Evolutionary conservation across 805 yeast species (phyloP).

Genomic region (Sporopachydermia lactativora): DNA sequence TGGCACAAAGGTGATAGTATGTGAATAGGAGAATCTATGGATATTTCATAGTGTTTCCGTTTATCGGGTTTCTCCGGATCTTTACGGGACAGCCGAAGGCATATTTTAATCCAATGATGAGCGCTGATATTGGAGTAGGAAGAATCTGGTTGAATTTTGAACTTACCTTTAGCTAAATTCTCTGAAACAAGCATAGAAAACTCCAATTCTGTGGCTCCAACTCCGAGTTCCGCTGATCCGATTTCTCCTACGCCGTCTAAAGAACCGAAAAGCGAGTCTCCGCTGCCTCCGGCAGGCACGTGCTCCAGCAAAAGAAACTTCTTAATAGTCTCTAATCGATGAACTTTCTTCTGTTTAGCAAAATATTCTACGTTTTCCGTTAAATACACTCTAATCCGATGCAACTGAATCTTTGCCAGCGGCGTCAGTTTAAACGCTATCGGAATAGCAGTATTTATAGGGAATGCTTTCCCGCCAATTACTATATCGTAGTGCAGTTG

Average conservation of each 20-base stretch:
- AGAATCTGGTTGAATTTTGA: slow-evolving; percentile 68
- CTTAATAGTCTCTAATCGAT: slow-evolving; percentile 79
- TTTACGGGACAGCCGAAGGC: slow-evolving; percentile 61
- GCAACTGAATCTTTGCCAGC: slow-evolving; percentile 73
- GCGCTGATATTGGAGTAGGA: slow-evolving; percentile 66
- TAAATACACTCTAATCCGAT: slow-evolving; percentile 70
- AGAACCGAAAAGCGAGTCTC: slow-evolving; percentile 8
- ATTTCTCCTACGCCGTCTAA: slow-evolving; percentile 8
- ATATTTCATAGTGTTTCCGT: slow-evolving; percentile 84
- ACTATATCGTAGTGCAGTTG: slow-evolving; percentile 81
- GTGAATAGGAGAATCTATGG: slow-evolving; percentile 90
- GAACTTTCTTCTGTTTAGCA: slow-evolving; percentile 76
- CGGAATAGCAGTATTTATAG: slow-evolving; percentile 74
- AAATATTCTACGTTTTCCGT: slow-evolving; percentile 88
- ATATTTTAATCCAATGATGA: slow-evolving; percentile 91
- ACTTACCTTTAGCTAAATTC: slow-evolving; percentile 35
- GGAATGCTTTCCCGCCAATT: slow-evolving; percentile 78
- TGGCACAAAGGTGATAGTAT: slow-evolving; percentile 64
- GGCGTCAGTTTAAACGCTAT: slow-evolving; percentile 77
- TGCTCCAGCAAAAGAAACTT: slow-evolving; percentile 74
- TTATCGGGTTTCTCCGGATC: slow-evolving; percentile 28
- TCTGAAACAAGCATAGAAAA: slow-evolving; percentile 80
- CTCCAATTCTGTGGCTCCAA: slow-evolving; percentile 53
- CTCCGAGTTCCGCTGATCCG: slow-evolving; percentile 1
- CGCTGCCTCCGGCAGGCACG: slow-evolving; percentile 15